phyloP scores from a whole-genome alignment of 2,329 filamentous ascomycete genomes.

The Paraphoma chrysanthemicola region DNA sequence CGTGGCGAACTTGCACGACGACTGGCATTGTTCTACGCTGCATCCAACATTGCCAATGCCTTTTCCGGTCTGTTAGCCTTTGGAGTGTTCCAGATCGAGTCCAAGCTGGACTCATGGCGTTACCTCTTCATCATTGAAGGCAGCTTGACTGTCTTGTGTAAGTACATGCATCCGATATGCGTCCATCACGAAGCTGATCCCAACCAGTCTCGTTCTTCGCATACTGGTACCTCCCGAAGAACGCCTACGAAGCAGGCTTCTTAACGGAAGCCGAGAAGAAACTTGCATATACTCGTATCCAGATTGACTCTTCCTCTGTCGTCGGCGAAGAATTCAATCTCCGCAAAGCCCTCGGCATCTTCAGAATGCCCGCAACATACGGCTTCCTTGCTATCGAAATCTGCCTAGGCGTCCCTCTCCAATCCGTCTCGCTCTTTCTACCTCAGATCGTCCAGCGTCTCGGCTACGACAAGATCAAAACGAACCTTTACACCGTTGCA shows the following conservation, averaged over 20 bases:
- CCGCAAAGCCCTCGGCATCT: slow-evolving; percentile 59
- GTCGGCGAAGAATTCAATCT: slow-evolving; percentile 64
- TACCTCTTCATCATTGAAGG: slow-evolving; percentile 72
- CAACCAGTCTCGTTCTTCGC: slow-evolving; percentile 62
- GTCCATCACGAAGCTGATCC: not conserved
- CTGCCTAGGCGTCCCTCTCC: slow-evolving; percentile 65
- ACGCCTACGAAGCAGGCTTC: slow-evolving; percentile 69
- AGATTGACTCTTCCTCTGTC: slow-evolving; percentile 73
- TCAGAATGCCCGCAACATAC: slow-evolving; percentile 62
- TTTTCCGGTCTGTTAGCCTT: slow-evolving; percentile 68
- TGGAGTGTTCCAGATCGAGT: slow-evolving; percentile 65
- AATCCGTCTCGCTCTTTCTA: slow-evolving; percentile 64
- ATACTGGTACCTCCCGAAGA: slow-evolving; percentile 72
- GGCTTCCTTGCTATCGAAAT: slow-evolving; percentile 64
- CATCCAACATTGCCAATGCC: slow-evolving; percentile 74
- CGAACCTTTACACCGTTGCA: slow-evolving; percentile 82
- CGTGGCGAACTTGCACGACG: slow-evolving; percentile 74
- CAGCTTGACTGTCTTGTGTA: slow-evolving; percentile 62
- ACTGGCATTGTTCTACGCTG: slow-evolving; percentile 77
- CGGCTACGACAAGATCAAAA: slow-evolving; percentile 65
- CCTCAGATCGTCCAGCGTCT: slow-evolving; percentile 64
- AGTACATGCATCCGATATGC: not conserved
- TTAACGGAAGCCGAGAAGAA: slow-evolving; percentile 70
- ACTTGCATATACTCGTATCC: slow-evolving; percentile 76
- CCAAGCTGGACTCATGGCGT: slow-evolving; percentile 65